Percentiles rank a stretch among this genome's conserved stretches.
Evolutionary conservation across 1,284 basidiomycete genomes (phyloP).

Genomic region (Puccinia sorghi): DNA sequence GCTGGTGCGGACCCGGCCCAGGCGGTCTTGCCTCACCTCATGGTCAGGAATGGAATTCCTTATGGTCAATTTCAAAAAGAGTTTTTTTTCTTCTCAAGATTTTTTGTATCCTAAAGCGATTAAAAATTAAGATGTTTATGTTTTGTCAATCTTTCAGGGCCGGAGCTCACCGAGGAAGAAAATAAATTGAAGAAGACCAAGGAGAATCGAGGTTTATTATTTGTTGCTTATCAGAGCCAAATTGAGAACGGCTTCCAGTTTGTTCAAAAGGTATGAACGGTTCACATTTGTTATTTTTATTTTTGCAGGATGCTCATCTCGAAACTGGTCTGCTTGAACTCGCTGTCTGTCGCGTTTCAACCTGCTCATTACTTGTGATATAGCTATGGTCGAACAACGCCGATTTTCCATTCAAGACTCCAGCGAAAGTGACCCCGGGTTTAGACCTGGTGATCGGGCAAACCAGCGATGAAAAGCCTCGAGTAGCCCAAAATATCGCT

Average conservation of each 20-base stretch:
- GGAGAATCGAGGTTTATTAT: conserved; percentile 43
- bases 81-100: too few species aligned
- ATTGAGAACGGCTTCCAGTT: conserved; percentile 48
- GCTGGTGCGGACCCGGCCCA: conserved; percentile 7
- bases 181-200: conserved; percentile 35
- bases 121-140: not conserved
- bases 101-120: not conserved
- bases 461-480: conserved; percentile 17
- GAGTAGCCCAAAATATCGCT: conserved; percentile 45
- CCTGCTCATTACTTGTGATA: too few species aligned
- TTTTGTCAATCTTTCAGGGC: conserved; percentile 19
- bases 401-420: conserved; percentile 33
- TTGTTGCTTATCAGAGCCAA: conserved; percentile 46
- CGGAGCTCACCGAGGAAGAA: conserved; percentile 37
- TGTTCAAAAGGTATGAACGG: conserved; percentile 37
- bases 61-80: conserved; percentile 19
- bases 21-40: conserved; percentile 42
- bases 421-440: conserved; percentile 36
- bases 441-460: conserved; percentile 47
- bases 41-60: conserved; percentile 47
- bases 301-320: too few species aligned
- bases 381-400: conserved; percentile 46
- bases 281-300: not conserved
- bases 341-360: too few species aligned
- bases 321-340: too few species aligned